phyloP scores from a whole-genome alignment of 2,329 filamentous ascomycete species.

The Calonectria crousiana region DNA sequence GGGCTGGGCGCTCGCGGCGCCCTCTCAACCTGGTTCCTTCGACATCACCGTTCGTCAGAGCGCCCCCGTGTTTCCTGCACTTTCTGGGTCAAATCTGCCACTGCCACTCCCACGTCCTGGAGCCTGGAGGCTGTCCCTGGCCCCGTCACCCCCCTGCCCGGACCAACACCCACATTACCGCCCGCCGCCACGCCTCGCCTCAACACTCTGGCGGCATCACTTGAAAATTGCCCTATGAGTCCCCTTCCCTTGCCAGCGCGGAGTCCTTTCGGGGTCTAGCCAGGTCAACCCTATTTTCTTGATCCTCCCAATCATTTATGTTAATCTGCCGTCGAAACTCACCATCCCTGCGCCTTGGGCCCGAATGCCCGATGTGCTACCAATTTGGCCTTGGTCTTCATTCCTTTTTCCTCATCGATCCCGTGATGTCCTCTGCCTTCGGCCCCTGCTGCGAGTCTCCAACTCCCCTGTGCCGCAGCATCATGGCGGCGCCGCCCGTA shows the following conservation, averaged over 20 bases:
- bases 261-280: constrained; percentile 32
- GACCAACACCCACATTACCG: constrained; percentile 37
- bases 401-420: constrained; percentile 30
- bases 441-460: constrained; percentile 7
- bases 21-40: constrained; percentile 19
- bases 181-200: constrained; percentile 37
- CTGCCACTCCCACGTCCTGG: constrained; percentile 5
- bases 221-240: constrained; percentile 15
- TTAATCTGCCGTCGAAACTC: constrained; percentile 33
- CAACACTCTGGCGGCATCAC: constrained; percentile 22
- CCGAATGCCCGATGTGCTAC: constrained; percentile 14
- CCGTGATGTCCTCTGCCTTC: constrained; percentile 24
- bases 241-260: constrained; percentile 2
- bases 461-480: neutral
- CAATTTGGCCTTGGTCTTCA: constrained; percentile 26
- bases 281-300: constrained; percentile 24
- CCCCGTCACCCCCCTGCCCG: constrained; percentile 3
- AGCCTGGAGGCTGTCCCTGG: constrained; percentile 15
- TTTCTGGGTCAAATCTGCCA: constrained; percentile 23
- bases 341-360: constrained; percentile 35
- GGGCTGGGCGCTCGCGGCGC: constrained; percentile 20
- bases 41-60: constrained; percentile 28
- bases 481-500: constrained; percentile 7
- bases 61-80: constrained; percentile 27
- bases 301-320: constrained; percentile 29